Evolutionary conservation across 2,329 filamentous ascomycete species (phyloP), one percentile per base, ranked within the genome.

Genomic region (Diaporthe australafricana): DNA sequence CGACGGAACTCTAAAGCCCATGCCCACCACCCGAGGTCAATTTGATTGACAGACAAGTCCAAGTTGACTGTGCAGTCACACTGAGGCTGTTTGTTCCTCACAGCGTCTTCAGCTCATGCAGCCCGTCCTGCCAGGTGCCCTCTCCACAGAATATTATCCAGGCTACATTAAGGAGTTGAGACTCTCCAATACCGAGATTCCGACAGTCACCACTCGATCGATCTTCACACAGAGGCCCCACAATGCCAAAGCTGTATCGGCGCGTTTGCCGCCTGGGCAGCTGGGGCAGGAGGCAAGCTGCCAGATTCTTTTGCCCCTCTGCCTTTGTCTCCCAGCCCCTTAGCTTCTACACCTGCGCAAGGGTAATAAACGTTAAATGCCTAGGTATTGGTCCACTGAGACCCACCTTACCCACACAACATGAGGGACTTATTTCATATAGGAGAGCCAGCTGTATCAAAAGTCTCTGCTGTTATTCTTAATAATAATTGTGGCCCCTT

Each of bases 1-100:
- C 45, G 45, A 65, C 45, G 48, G 60, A 50, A 50, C 60, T 65
- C 45, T 65, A 50, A 65, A 65, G 45, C 5, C 7, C 56, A 14
- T 20, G 20, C 17, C 30, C 27, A 20, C 42, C 42, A 50, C n/a
- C 25, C 27, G 40, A 27, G 35, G 55, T 42, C 27, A 16, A 45
- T 22, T 42, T 30, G 56, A 22, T 27, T 45, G 56, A 22, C 1
- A 14, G 55, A 27, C 32, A 40, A 27, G 53, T 17, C 20, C 17
- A n/a, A 22, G 5, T 11, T 55, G 52, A 35, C 30, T n/a, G 30
- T 35, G 14, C 5, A 45, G 40, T 42, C 40, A 32, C 56, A 45
- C 25, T 32, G 25, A 47, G 40, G 57, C 40, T 47, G 1, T 16
- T 16, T 47, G 1, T 16, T 16, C 20, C 9, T 8, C 11, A 12